Conservation (phyloP, 2,329 filamentous ascomycete genomes). For the Neurospora sp. region DNA sequence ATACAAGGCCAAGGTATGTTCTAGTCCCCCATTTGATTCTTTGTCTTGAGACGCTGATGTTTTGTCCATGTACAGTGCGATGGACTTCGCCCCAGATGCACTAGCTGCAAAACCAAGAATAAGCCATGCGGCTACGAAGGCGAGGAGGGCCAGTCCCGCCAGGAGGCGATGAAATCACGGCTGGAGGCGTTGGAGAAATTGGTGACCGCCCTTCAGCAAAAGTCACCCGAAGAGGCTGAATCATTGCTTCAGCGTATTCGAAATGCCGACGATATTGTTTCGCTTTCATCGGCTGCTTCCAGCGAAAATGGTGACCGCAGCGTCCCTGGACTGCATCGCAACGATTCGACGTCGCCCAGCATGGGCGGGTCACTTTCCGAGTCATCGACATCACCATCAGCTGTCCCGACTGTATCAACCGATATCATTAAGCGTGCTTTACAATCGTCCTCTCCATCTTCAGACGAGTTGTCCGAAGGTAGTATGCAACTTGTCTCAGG, state of each 20-base stretch:
- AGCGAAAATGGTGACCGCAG: not conserved
- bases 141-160: slow-evolving; percentile 22
- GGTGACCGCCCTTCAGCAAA: slow-evolving; percentile 17
- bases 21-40: not conserved
- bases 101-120: slow-evolving; percentile 19
- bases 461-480: not conserved
- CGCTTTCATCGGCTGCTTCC: not conserved
- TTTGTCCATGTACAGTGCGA: slow-evolving; percentile 19
- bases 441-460: not conserved
- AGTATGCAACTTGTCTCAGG: not conserved
- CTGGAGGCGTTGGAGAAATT: slow-evolving; percentile 21
- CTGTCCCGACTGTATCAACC: not conserved
- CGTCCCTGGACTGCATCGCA: not conserved
- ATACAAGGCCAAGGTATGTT: slow-evolving; percentile 20
- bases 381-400: not conserved
- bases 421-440: not conserved
- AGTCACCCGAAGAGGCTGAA: slow-evolving; percentile 17
- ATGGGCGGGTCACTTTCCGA: not conserved
- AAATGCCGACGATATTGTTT: slow-evolving; percentile 9
- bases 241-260: slow-evolving; percentile 18
- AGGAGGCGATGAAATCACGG: slow-evolving; percentile 21
- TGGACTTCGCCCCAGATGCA: slow-evolving; percentile 22
- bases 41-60: not conserved
- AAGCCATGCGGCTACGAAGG: slow-evolving; percentile 23
- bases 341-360: not conserved